Conservation (phyloP, 2,329 filamentous ascomycete genomes). For the Aspergillus amoenus region DNA sequence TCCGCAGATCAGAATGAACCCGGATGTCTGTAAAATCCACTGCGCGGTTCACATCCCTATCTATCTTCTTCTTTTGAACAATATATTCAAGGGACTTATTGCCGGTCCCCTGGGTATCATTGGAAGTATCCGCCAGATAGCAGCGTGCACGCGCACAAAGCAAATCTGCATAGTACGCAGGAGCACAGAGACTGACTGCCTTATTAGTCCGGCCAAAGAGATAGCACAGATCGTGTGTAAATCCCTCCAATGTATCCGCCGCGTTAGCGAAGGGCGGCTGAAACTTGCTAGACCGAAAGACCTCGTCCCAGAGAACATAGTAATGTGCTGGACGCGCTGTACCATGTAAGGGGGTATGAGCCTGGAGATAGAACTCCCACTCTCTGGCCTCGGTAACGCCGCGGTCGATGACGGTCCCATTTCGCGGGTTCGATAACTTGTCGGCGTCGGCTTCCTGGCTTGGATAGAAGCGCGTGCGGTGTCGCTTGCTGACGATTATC, state of each 20-base stretch:
- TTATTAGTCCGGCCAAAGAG: conserved; percentile 81
- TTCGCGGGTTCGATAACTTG: conserved; percentile 63
- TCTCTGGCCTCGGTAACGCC: conserved; percentile 71
- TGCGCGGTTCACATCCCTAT: background rate
- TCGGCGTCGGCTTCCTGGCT: conserved; percentile 53
- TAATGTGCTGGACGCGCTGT: conserved; percentile 85
- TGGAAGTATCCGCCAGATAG: conserved; percentile 64
- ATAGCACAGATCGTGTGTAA: conserved; percentile 80
- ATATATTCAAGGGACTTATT: too few relatives aligned
- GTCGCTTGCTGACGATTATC: conserved; percentile 81
- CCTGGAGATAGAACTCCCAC: conserved; percentile 84
- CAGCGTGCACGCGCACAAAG: conserved; percentile 73
- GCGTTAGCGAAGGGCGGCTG: conserved; percentile 36
- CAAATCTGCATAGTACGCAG: conserved; percentile 87
- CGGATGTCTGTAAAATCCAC: background rate
- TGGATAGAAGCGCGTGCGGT: conserved; percentile 85
- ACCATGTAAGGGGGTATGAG: conserved; percentile 76
- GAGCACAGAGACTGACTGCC: conserved; percentile 80
- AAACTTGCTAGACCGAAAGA: conserved; percentile 51
- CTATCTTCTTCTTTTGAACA: background rate
- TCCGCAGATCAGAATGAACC: background rate
- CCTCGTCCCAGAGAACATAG: conserved; percentile 68
- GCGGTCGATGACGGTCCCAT: conserved; percentile 84
- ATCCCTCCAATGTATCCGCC: conserved; percentile 67
- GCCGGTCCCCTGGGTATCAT: background rate